phyloP scores from a whole-genome alignment of 1,284 basidiomycete species.

The Salmacisia buchloeana region DNA sequence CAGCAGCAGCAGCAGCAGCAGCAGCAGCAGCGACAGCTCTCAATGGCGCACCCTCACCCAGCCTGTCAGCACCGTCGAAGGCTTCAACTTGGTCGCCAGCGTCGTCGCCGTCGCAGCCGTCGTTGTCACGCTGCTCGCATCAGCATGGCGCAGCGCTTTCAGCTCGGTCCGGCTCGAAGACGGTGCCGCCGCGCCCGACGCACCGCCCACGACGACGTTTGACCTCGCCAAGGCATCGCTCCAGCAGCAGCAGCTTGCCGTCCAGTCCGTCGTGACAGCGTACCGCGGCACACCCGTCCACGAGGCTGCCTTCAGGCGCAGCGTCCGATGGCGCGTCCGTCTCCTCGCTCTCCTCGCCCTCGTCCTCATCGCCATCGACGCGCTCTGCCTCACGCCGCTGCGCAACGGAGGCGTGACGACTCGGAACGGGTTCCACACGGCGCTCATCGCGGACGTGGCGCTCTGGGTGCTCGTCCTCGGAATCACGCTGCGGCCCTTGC shows the following conservation, averaged over 20 bases:
- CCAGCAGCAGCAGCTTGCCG: background rate
- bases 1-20: too few species aligned
- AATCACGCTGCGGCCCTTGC: background rate
- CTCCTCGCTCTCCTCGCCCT: background rate
- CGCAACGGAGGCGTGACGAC: background rate
- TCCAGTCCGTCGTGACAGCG: background rate
- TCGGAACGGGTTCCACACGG: background rate
- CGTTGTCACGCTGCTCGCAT: background rate
- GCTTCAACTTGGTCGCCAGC: background rate
- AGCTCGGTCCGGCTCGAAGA: background rate
- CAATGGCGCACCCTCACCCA: too few species aligned
- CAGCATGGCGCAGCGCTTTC: background rate
- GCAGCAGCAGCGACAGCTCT: too few species aligned
- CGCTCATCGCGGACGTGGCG: background rate
- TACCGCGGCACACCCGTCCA: background rate
- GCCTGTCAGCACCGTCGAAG: too few species aligned
- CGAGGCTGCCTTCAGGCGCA: background rate
- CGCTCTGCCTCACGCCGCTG: background rate
- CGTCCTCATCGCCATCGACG: background rate
- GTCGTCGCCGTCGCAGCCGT: background rate
- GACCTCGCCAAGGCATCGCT: background rate
- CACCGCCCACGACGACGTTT: background rate
- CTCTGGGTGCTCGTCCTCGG: background rate
- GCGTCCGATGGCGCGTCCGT: background rate
- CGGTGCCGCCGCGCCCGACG: background rate